Base-by-base conservation (phyloP, 768 basidiomycete genomes). In the Lactarius sanguifluus region DNA sequence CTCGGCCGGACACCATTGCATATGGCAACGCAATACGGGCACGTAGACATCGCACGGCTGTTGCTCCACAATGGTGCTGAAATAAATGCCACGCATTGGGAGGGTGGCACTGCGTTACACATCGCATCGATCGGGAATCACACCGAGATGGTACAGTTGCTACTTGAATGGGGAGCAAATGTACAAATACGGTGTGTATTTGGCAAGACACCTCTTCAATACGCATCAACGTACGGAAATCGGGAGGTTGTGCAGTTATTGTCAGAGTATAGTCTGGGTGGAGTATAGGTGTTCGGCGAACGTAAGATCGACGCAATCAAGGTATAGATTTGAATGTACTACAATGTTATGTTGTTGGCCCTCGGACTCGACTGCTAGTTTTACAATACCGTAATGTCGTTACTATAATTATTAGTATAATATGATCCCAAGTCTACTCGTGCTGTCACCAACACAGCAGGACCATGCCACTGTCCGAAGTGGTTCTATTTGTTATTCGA, bases 21-120 rank as follows among this genome's bases (percentile, higher is more conserved):
- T 15, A 0, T 2, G 0, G 62, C 62, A 5, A 7, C 55, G 7
- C 0, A 3, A 5, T 0, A 8, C 3, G 30, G 16, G 1, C 1
- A 16, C 8, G 5, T 18, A 30, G 62, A 57, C 20, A 3, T 45
- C 6, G 32, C 43, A 2, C 28, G 1, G 13, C 12, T 57, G 30
- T 23, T 63, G 23, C 54, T 63, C 41, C 18, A 61, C 32, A 38
- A 56, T 20, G 40, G 40, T 2, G 40, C 54, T 0, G 30, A 56
- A 32, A 15, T 56, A 9, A 9, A 56, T 12, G 40, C 30, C 20
- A 18, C 40, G 9, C 43, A 45, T 1, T 16, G 9, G 20, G 20
- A n/a, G 9, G 43, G 1, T 3, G 6, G 0, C 20, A 56, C 40
- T 2, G 23, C 54, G 13, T 43, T 62, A 15, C 34, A 57, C 18